These are phyloP conservation scores for Calonectria pauciramosa DNA, from an alignment of 2,329 filamentous ascomycete species.

Conservation along the genomic window DNA sequence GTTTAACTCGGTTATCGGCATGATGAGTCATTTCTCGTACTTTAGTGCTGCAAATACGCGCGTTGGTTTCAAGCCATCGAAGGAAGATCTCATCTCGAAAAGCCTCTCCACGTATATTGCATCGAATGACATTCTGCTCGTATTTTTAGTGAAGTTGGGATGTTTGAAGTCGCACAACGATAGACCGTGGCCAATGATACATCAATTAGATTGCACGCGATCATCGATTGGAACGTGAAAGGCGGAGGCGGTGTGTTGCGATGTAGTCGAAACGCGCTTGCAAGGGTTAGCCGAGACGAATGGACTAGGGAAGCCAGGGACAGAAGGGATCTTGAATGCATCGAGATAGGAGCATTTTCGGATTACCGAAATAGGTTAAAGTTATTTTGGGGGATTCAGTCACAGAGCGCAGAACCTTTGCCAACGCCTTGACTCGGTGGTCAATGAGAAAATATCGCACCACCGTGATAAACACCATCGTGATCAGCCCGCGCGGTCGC, in stretches of 20 bases:
- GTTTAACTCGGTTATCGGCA: not conserved
- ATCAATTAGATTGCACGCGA: not conserved
- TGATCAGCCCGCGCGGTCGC: not conserved
- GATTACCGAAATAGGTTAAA: not conserved
- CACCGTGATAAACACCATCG: not conserved
- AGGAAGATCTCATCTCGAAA: not conserved
- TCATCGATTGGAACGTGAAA: not conserved
- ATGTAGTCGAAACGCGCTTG: conserved; percentile 14
- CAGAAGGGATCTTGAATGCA: not conserved
- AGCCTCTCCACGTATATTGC: not conserved
- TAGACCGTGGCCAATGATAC: not conserved
- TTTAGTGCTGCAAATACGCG: not conserved
- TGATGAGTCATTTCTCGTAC: not conserved
- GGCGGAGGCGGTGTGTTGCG: not conserved
- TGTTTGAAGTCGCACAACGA: not conserved
- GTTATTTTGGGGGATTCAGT: not conserved
- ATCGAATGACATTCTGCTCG: not conserved
- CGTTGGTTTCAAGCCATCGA: not conserved
- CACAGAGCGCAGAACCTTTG: not conserved
- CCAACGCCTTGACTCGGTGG: not conserved
- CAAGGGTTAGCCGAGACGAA: not conserved
- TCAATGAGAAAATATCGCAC: not conserved
- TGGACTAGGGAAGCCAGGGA: not conserved
- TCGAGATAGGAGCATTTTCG: not conserved
- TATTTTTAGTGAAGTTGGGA: not conserved